These are phyloP conservation scores for Rhododendron kiyosumense DNA, from an alignment of 148 eudicot genomes.

Conservation along the genomic window DNA sequence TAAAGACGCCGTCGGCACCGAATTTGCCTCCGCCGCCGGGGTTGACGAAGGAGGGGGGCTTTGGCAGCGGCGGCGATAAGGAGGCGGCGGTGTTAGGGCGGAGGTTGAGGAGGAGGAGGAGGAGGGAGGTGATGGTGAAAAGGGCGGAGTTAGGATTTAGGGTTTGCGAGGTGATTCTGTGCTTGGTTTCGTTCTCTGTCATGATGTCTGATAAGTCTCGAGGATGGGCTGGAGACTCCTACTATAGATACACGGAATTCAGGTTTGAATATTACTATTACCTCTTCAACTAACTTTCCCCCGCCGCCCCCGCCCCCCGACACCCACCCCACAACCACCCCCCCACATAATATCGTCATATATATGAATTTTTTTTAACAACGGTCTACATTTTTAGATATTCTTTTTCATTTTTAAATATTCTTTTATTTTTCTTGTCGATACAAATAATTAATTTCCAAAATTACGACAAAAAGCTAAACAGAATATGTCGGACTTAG, in stretches of 20 bases:
- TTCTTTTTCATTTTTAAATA: too few relatives aligned
- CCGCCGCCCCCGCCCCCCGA: too few relatives aligned
- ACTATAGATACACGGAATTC: slow-evolving; percentile 79
- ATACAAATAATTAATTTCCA: too few relatives aligned
- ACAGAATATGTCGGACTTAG: too few relatives aligned
- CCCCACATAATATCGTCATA: too few relatives aligned
- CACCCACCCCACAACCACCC: too few relatives aligned
- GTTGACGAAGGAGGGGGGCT: slow-evolving; percentile 31
- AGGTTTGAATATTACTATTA: slow-evolving; percentile 28
- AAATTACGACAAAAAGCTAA: too few relatives aligned
- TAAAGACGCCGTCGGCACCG: slow-evolving; percentile 9
- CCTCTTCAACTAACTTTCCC: background rate
- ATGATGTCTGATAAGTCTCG: slow-evolving; percentile 72
- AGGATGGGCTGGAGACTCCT: slow-evolving; percentile 98
- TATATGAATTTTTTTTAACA: too few relatives aligned
- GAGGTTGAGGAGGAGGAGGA: slow-evolving; percentile 25
- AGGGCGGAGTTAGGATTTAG: slow-evolving; percentile 56
- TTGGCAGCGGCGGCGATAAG: slow-evolving; percentile 15
- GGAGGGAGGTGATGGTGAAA: slow-evolving; percentile 33
- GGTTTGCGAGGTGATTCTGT: slow-evolving; percentile 49
- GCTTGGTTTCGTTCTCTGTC: slow-evolving; percentile 62
- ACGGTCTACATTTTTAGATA: too few relatives aligned
- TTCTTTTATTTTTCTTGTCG: too few relatives aligned
- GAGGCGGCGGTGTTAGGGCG: slow-evolving; percentile 19
- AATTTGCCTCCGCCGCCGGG: slow-evolving; percentile 2